Conservation (phyloP, 2,329 filamentous ascomycete species). For the Calonectria multiphialidica region DNA sequence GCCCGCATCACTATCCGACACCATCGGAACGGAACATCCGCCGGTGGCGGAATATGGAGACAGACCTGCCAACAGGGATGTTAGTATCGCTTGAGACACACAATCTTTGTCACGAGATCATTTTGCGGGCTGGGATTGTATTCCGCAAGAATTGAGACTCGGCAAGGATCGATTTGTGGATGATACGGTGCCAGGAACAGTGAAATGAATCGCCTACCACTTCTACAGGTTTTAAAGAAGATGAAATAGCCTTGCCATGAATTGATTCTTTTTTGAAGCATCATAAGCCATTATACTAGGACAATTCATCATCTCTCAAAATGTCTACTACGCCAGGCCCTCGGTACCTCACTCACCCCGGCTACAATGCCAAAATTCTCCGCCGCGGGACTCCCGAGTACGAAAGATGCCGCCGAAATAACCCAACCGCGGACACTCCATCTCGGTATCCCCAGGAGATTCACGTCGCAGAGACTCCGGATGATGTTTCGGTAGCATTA, state of each 20-base stretch:
- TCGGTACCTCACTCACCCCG: conserved; percentile 10
- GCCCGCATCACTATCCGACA: not conserved
- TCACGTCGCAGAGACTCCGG: conserved; percentile 12
- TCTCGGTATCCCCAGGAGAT: conserved; percentile 20
- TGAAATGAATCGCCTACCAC: not conserved
- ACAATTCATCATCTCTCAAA: not conserved
- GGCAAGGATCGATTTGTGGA: not conserved
- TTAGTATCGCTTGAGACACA: too few relatives aligned
- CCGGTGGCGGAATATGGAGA: not conserved
- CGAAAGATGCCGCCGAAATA: conserved; percentile 24
- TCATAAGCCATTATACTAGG: not conserved
- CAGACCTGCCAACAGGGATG: not conserved
- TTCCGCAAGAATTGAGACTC: not conserved
- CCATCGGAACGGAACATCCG: conserved; percentile 1
- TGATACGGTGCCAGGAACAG: not conserved
- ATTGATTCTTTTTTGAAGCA: not conserved
- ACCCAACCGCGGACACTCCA: conserved; percentile 20
- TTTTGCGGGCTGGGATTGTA: not conserved
- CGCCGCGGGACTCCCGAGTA: conserved; percentile 20
- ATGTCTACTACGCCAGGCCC: conserved; percentile 9
- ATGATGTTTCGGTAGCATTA: conserved; percentile 3
- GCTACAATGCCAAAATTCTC: conserved; percentile 19
- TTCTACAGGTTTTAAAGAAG: not conserved
- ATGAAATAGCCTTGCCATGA: not conserved
- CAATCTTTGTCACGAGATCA: not conserved